Evolutionary conservation across 163 green algal species (phyloP), one percentile per base, ranked within the genome.

Genomic region (Chlorella variabilis): DNA sequence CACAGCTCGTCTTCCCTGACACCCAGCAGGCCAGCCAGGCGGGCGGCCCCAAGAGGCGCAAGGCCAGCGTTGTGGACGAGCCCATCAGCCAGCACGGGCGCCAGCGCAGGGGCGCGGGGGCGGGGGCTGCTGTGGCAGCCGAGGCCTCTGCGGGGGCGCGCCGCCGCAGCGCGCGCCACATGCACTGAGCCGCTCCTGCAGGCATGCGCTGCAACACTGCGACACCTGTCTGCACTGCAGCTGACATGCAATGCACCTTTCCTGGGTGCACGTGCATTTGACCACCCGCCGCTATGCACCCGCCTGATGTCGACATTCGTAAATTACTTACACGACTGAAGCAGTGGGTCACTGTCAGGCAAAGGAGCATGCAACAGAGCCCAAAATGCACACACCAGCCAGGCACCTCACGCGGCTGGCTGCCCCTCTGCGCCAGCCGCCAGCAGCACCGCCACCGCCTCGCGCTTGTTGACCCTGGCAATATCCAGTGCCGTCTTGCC

Each of bases 401-500:
- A n/a, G n/a, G n/a, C n/a, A n/a, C n/a, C n/a, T n/a, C n/a, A n/a
- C n/a, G n/a, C n/a, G n/a, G n/a, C n/a, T n/a, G n/a, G n/a, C n/a
- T n/a, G n/a, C 29, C 33, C 15, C 29, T 25, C 21, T 8, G 21
- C 2, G 29, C 41, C 69, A 29, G 29, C 33, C 33, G 49, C 45
- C 71, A 78, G 49, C 48, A 66, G 33, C 25, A 23, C 49, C 33
- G 42, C 71, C 33, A 78, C 71, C 4, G 33, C 71, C 33, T 66
- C 49, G 2, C 71, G 71, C 51, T 65, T 78, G 71, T 78, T 78
- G 17, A 78, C 34, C 13, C 13, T 4, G 3, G 71, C 71, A 29
- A 78, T 67, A 11, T 78, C 49, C 0, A 61, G 48, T 23, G 71
- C 33, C 0, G n/a, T 78, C 49, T 66, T 78, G 34, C 71, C 71